Evolutionary conservation across 129 eudicot genomes (phyloP).

Genomic region (Dittrichia graveolens): DNA sequence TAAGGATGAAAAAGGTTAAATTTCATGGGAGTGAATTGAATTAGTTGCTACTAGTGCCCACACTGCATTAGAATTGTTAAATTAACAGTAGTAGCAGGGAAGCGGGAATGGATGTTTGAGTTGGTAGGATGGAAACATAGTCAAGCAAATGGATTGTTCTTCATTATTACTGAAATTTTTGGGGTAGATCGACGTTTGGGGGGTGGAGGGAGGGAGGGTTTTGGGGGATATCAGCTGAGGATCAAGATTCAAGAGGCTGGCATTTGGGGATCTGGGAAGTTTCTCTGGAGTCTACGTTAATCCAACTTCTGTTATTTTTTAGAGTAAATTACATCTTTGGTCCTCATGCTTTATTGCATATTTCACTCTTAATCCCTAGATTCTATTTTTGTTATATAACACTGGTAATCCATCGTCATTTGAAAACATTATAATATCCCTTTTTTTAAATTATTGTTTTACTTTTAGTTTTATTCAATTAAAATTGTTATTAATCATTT

Average conservation of each 20-base stretch:
- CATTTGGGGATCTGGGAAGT: conserved; percentile 18
- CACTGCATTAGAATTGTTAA: background rate
- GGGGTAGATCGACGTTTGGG: background rate
- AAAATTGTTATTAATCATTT: too few relatives aligned
- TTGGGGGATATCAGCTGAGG: background rate
- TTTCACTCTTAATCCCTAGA: too few relatives aligned
- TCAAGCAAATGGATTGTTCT: conserved; percentile 10
- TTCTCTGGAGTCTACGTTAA: background rate
- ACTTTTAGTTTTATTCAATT: too few relatives aligned
- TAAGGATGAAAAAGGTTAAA: background rate
- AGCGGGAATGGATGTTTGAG: background rate
- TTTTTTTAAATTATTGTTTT: too few relatives aligned
- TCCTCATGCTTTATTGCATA: too few relatives aligned
- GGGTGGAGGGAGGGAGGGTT: background rate
- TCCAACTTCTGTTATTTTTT: background rate
- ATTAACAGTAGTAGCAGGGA: background rate
- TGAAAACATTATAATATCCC: too few relatives aligned
- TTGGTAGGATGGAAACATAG: background rate
- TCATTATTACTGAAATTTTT: background rate
- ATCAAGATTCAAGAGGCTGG: background rate
- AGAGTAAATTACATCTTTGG: too few relatives aligned
- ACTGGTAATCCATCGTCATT: too few relatives aligned
- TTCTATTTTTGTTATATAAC: too few relatives aligned
- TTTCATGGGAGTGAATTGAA: conserved; percentile 3
- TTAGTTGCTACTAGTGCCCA: background rate